Evolutionary conservation across 2,329 filamentous ascomycete genomes (phyloP), one percentile per base, ranked within the genome.

Genomic region (Periconia digitata): DNA sequence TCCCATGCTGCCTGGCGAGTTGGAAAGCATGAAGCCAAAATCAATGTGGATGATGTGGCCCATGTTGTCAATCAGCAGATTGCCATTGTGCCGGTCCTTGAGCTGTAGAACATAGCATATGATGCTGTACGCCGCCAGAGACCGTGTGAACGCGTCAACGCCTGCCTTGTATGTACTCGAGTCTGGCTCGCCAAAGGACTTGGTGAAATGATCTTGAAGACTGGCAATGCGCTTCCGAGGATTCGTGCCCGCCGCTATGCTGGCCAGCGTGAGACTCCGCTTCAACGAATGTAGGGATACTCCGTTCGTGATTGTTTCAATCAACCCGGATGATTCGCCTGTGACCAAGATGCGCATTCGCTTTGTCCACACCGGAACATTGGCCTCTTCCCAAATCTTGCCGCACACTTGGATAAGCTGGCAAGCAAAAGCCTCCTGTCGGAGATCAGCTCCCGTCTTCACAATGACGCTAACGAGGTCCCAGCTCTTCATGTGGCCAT

Each of bases 401-500:
- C 88, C 81, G 71, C 89, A 94, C 12, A 91, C 86, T 48, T 84
- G 79, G 57, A 94, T 94, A 38, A 94, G 80, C 72, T 94, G 89
- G 67, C 89, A 92, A 6, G 89, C 89, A 70, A 94, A 94, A 0
- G 89, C 89, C 72, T 94, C 89, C 73, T 94, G 89, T 43, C 89
- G 81, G 52, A 94, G 75, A 71, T 94, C 89, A 2, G 87, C 87
- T 2, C 89, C 89, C 10, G 89, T 94, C 75, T 94, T 94, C 60
- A 94, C 86, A 64, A 94, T 94, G 50, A 94, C 89, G 64, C 87
- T 92, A 53, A 94, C 79, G 20, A 94, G 79, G 63, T 94, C 89
- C 89, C 89, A 94, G 64, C 91, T 92, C 74, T 89, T 89, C 85
- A 91, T 90, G 84, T 87, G 90, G 8, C 89, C 89, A 64, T 92